These are phyloP conservation scores for Prunella vulgaris DNA, from an alignment of 257 asterid genomes.

Conservation along the genomic window DNA sequence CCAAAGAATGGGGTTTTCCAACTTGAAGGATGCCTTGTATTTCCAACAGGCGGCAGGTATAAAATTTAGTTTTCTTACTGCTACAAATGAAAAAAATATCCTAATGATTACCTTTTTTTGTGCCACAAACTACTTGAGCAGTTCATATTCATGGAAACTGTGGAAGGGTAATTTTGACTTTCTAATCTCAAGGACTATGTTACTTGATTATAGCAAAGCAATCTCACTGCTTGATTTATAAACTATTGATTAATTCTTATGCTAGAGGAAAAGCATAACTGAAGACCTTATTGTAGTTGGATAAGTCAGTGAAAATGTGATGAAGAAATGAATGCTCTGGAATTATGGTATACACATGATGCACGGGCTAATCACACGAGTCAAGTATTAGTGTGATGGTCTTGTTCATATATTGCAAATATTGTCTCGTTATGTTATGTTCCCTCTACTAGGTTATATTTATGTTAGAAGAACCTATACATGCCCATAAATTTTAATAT, in stretches of 20 bases:
- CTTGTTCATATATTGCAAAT: neutral
- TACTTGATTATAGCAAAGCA: neutral
- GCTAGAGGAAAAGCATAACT: neutral
- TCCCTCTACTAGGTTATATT: neutral
- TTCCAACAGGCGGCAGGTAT: constrained; percentile 62
- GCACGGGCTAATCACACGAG: neutral
- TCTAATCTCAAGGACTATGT: neutral
- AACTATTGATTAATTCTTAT: neutral
- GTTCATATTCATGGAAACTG: neutral
- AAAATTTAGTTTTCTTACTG: neutral
- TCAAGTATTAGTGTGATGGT: neutral
- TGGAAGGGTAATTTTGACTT: neutral
- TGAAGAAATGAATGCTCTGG: neutral
- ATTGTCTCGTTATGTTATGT: neutral
- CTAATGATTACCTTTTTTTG: neutral
- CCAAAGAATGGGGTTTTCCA: constrained; percentile 43
- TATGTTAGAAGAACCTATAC: neutral
- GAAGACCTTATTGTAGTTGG: neutral
- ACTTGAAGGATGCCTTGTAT: constrained; percentile 59
- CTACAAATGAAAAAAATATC: neutral
- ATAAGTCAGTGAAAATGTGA: neutral
- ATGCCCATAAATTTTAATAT: neutral
- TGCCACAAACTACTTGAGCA: constrained; percentile 1
- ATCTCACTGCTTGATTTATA: constrained; percentile 11
- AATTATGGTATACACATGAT: neutral